Base-by-base conservation (phyloP, 164 flowering plant genomes). In the Liquidambar formosana region DNA sequence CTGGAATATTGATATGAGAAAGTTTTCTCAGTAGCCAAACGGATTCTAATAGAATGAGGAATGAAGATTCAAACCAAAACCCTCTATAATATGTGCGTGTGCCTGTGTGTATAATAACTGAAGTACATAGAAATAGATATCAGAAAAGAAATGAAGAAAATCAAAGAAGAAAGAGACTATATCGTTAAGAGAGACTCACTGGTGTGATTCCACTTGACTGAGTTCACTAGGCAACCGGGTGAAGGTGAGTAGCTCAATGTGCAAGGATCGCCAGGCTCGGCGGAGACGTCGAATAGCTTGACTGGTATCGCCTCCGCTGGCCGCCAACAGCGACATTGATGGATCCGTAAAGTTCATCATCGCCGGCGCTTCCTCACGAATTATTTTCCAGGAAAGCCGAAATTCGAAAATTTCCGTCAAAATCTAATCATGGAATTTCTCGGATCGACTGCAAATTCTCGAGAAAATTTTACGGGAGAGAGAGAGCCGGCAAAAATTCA, bases 151-250 rank as follows among this genome's bases (percentile, higher is more conserved):
- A 13, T 28, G 23, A 22, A 51, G 47, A 23, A 25, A 23, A 48
- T 51, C 26, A 26, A 54, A 16, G 10, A 68, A 2, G 27, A 64
- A 1, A 57, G 22, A 27, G 21, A 41, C 26, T 47, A 33, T 33
- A 33, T n/a, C 41, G 41, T 2, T 33, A 8, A 16, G n/a, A 49
- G 49, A 5, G 53, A 62, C 87, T 82, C 69, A 96, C 99, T 96
- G 62, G 97, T 95, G 84, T 95, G 99, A 61, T 95, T 95, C 99
- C 98, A 95, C 82, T 88, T 95, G 75, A 91, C 88, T 1, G 97
- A 91, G 80, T 96, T 88, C 46, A 96, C 88, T 11, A 76, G 81
- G 49, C 46, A 85, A 26, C 89, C 92, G 1, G 95, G 91, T n/a
- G 97, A 88, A 10, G 99, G 99, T 0, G 91, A 38, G 80, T 91